A percentile compares a stretch with the other conserved stretches of the same genome.
phyloP scores from a whole-genome alignment of 345 rosid species.

The Rhodamnia argentea region DNA sequence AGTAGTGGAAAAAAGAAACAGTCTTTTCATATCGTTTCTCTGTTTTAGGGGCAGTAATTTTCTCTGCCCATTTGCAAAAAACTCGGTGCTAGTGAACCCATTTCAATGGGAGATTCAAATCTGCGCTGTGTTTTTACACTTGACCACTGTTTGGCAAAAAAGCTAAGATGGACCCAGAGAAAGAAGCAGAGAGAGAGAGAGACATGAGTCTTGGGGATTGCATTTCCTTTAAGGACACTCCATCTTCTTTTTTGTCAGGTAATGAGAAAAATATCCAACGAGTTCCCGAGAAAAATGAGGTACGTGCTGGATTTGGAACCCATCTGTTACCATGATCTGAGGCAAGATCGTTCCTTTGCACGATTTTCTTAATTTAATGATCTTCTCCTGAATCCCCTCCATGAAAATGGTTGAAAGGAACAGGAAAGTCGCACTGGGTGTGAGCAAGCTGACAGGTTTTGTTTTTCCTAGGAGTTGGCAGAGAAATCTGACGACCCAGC shows the following conservation, averaged over 20 bases:
- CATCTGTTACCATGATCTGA: neutral
- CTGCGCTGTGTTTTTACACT: neutral
- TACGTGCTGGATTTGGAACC: neutral
- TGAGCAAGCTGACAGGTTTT: neutral
- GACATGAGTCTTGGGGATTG: neutral
- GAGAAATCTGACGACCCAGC: neutral
- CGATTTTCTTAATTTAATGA: neutral
- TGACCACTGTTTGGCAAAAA: neutral
- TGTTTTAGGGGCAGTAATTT: neutral
- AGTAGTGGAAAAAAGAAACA: neutral
- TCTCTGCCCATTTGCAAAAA: neutral
- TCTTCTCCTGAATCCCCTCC: neutral
- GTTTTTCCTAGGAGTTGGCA: neutral
- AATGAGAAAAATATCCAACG: neutral
- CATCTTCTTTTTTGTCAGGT: neutral
- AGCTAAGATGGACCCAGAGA: neutral
- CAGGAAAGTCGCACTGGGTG: neutral
- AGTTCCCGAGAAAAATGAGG: neutral
- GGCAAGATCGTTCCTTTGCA: neutral
- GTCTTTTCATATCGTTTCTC: neutral
- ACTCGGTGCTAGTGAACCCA: neutral
- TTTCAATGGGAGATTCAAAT: neutral
- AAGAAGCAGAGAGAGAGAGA: neutral
- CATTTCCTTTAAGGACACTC: neutral
- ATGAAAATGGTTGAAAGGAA: neutral